Conservation (phyloP, 176 grass and related monocot genomes). For the Zoysia pacifica region DNA sequence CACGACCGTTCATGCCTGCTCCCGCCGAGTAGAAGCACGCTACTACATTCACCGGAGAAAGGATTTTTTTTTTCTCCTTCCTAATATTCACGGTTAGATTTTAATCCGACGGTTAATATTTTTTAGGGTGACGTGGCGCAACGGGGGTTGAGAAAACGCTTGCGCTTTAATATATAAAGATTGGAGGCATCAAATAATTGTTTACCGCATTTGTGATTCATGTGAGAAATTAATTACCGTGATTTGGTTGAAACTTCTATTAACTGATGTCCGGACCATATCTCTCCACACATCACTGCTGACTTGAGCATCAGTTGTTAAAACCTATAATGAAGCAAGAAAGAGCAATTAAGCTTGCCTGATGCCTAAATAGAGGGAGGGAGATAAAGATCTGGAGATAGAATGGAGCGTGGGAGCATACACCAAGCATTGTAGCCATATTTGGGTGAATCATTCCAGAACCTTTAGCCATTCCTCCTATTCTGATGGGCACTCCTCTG, state of each 20-base stretch:
- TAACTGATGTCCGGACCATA: constrained; percentile 77
- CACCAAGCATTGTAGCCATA: constrained; percentile 98
- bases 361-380: constrained; percentile 6
- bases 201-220: constrained; percentile 21
- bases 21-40: no score
- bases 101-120: no score
- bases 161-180: no score
- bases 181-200: background rate
- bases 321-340: constrained; percentile 64
- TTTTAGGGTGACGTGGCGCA: no score
- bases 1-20: no score
- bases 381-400: background rate
- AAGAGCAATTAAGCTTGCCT: constrained; percentile 19
- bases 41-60: no score
- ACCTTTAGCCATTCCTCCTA: constrained; percentile 99
- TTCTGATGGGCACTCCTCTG: constrained; percentile 79
- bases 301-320: constrained; percentile 92
- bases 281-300: constrained; percentile 77
- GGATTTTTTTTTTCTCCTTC: no score
- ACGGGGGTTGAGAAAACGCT: no score
- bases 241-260: constrained; percentile 99
- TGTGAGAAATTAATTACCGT: constrained; percentile 58
- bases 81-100: no score
- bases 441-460: constrained; percentile 99
- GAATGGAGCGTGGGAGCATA: constrained; percentile 44